Evolutionary conservation across 768 basidiomycete species (phyloP).

Genomic region (Astraeus odoratus): DNA sequence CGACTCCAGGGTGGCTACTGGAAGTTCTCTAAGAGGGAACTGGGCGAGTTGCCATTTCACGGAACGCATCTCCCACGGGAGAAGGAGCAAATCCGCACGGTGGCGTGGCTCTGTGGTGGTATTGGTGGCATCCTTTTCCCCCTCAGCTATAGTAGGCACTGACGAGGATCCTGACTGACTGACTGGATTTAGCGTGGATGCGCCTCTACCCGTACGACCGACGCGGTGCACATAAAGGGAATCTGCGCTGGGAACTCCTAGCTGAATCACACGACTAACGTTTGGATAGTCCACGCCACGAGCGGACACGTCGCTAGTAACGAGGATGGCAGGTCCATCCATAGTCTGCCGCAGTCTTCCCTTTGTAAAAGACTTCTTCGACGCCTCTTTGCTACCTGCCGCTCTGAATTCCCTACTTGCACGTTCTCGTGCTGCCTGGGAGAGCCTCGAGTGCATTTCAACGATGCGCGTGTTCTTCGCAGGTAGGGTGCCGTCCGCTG

Average conservation of each 20-base stretch:
- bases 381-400: constrained; percentile 7
- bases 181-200: constrained; percentile 34
- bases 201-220: constrained; percentile 75
- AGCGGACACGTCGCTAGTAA: constrained; percentile 86
- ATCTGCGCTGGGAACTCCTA: constrained; percentile 65
- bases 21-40: constrained; percentile 62
- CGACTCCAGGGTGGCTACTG: constrained; percentile 37
- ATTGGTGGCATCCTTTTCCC: neutral
- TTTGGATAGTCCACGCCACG: constrained; percentile 86
- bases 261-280: constrained; percentile 85
- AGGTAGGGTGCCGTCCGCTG: constrained; percentile 37
- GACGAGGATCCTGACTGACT: neutral
- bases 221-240: constrained; percentile 85
- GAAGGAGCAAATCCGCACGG: constrained; percentile 72
- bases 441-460: constrained; percentile 78
- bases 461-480: constrained; percentile 51
- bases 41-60: constrained; percentile 52
- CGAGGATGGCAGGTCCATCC: constrained; percentile 51
- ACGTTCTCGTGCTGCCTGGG: constrained; percentile 48
- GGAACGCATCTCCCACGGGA: constrained; percentile 75
- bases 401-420: constrained; percentile 56
- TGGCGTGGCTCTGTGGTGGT: neutral
- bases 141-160: neutral
- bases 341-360: constrained; percentile 24
- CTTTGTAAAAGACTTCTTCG: neutral